Base-by-base conservation (phyloP, 306 rosid genomes). In the Inga laurina region DNA sequence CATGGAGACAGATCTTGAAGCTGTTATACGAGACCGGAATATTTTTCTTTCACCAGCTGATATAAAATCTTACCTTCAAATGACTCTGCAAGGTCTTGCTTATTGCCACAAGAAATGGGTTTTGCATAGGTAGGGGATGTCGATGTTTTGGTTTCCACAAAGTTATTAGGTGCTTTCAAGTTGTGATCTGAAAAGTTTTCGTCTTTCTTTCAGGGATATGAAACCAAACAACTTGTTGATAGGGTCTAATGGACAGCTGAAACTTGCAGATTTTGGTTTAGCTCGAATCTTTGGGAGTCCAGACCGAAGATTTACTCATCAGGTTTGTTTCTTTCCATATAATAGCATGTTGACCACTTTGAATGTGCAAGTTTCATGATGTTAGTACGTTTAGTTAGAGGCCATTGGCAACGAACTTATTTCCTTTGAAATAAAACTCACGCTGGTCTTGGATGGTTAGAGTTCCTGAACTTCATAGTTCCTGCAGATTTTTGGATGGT, bases 1-100 rank as follows among this genome's bases (percentile, higher is more conserved):
- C 89, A 95, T 93, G 97, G 97, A 95, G 89, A 95, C 97, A 4
- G 98, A 95, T 88, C 97, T 95, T 9, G 97, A 95, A 90, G 97
- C 97, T 83, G 97, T 95, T 51, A 95, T 93, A 86, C 91, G 97
- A 30, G 97, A 93, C 81, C 92, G 93, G 2, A 93, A 92, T 86
- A 95, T 95, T 83, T 89, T 93, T 78, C 97, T 95, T 72, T 92
- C 98, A 56, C 95, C 98, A 11, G 97, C 92, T 18, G 97, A 95
- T 82, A 89, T 89, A 75, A 95, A 95, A 84, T 91, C 97, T 6
- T 95, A 86, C 84, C 93, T 93, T 82, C 97, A 92, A 83, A 96
- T 96, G 99, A 96, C 97, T 1, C 84, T 96, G 35, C 91, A 91
- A 85, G 98, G 99, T 41, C 99, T 96, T 83, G 92, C 94, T 73